phyloP scores from a whole-genome alignment of 1,284 basidiomycete genomes.

The Cutaneotrichosporon cavernicola region DNA sequence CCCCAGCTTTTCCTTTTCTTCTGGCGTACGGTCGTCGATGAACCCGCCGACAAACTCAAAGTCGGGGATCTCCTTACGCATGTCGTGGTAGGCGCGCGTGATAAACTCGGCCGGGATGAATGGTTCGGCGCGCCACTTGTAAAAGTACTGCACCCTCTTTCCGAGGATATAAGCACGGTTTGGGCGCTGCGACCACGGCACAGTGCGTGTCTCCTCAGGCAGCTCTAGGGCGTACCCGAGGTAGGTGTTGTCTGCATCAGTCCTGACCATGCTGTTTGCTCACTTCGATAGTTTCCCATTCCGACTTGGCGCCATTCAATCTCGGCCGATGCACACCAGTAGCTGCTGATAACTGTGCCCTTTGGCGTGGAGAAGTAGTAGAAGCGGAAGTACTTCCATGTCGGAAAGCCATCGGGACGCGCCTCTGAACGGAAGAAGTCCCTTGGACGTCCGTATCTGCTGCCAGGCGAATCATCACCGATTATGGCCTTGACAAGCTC shows the following conservation, averaged over 20 bases:
- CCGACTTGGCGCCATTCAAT: slow-evolving; percentile 5
- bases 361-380: slow-evolving; percentile 28
- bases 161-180: slow-evolving; percentile 30
- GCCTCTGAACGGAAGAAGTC: slow-evolving; percentile 19
- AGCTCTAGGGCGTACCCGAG: slow-evolving; percentile 22
- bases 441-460: slow-evolving; percentile 4
- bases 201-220: background rate
- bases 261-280: too few relatives aligned
- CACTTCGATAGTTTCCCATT: slow-evolving; percentile 1
- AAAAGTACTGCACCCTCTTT: slow-evolving; percentile 29
- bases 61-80: slow-evolving; percentile 26
- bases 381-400: slow-evolving; percentile 35
- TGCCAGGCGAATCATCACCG: slow-evolving; percentile 3
- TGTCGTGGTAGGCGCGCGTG: slow-evolving; percentile 24
- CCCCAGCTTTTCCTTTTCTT: slow-evolving; percentile 8
- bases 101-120: slow-evolving; percentile 16
- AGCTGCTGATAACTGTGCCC: slow-evolving; percentile 23
- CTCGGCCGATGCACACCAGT: slow-evolving; percentile 23
- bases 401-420: slow-evolving; percentile 28
- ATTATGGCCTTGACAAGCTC: slow-evolving; percentile 30
- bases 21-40: slow-evolving; percentile 15
- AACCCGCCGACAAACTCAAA: slow-evolving; percentile 32
- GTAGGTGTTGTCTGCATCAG: slow-evolving; percentile 4
- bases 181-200: slow-evolving; percentile 21
- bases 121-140: slow-evolving; percentile 14